A percentile compares a stretch with the other conserved stretches of the same genome.
These are phyloP conservation scores for Thalassiosira exigua DNA, from an alignment of 352 stramenopile genomes.

Conservation along the genomic window DNA sequence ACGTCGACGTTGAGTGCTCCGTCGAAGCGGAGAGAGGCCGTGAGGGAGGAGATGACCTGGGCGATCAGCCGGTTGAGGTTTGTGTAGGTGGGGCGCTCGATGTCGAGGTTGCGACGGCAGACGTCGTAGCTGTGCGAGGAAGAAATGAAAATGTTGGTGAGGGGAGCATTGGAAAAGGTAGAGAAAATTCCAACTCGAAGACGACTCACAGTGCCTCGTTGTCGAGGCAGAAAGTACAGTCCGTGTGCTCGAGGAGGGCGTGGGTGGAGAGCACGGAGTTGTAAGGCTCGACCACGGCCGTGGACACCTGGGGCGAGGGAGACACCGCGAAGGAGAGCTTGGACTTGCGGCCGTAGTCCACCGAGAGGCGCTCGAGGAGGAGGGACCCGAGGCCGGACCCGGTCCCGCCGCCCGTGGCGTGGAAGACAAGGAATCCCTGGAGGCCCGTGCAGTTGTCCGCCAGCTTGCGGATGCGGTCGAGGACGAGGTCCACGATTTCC, in stretches of 20 bases:
- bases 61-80: conserved; percentile 99
- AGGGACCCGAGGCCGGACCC: conserved; percentile 96
- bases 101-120: conserved; percentile 95
- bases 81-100: conserved; percentile 98
- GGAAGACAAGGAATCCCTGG: conserved; percentile 97
- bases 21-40: conserved; percentile 97
- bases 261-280: conserved; percentile 97
- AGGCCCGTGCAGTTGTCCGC: conserved; percentile 96
- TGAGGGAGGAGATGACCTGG: conserved; percentile 97
- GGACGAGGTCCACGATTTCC: conserved; percentile 95
- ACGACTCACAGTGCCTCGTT: conserved; percentile 92
- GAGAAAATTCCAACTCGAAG: not conserved
- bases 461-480: conserved; percentile 96
- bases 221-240: conserved; percentile 95
- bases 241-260: conserved; percentile 95
- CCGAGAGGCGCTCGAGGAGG: conserved; percentile 93
- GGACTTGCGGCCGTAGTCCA: conserved; percentile 97
- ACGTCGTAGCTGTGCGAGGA: no score
- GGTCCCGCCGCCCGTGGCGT: conserved; percentile 96
- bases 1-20: conserved; percentile 98
- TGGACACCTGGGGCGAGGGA: conserved; percentile 96
- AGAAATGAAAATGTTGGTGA: conserved; percentile 13
- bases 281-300: conserved; percentile 98
- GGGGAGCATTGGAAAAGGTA: not conserved
- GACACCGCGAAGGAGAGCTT: conserved; percentile 98